Base-by-base conservation (phyloP, 495 filamentous ascomycete species). In the Penicillium bialowiezense region DNA sequence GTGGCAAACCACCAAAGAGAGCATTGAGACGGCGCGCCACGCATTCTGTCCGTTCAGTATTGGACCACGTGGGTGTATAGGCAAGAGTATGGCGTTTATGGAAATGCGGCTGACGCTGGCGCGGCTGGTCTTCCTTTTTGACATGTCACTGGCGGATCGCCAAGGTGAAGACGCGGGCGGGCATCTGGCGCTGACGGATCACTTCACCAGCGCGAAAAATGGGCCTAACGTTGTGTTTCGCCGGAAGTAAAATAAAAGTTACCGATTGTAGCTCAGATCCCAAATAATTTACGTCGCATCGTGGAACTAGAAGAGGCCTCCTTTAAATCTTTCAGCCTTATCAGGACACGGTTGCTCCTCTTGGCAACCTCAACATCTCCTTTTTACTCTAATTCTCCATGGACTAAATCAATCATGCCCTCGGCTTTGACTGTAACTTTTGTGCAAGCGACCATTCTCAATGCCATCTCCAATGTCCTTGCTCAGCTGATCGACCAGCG, bases 401-500 rank as follows among this genome's bases (percentile, higher is more conserved):
- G 45, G 26, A 33, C 15, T 10, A 28, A 4, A 7, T 29, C 12
- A 15, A 55, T 18, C 13, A 66, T 64, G 62, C 55, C 58, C 35
- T 73, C 86, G 7, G 76, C 86, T 0, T 72, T 92, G 35, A 70
- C 84, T 18, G 73, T 59, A 21, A 84, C 85, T 10, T 85, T 89
- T 5, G 63, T 91, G 18, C 87, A 92, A 63, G 77, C 87, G 12
- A 80, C 81, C 13, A 48, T 89, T 40, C 76, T 98, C 5, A 85
- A 80, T 35, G 80, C 80, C 50, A 72, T 87, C 4, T 91, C 90
- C 50, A 96, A 95, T 56, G 51, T 96, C 51, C 64, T 96, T 20
- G 93, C 91, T 2, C 91, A 97, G 63, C 64, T 73, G 33, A 82
- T 97, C 49, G 79, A 84, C 32, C 78, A 87, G 26, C 87, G 88